Conservation (phyloP, 228 moss, liverwort and hornwort species). For the Sphagnum fallax region DNA sequence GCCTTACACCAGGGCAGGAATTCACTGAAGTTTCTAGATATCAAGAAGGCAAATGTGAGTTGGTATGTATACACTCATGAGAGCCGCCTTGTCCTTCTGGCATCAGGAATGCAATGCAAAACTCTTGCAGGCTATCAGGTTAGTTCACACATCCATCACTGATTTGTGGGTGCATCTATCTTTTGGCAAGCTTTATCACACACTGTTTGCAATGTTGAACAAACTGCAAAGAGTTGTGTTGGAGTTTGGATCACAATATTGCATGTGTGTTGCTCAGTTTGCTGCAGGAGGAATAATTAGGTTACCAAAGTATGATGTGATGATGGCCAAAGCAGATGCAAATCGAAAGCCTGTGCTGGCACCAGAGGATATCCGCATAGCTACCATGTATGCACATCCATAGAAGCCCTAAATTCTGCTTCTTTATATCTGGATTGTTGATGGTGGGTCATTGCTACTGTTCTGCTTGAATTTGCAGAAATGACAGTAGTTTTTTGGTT, state of each 20-base stretch:
- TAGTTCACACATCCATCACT: neutral
- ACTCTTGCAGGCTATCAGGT: conserved; percentile 93
- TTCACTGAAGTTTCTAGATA: conserved; percentile 68
- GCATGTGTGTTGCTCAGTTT: conserved; percentile 48
- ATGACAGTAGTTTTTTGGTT: no score
- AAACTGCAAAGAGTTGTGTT: no score
- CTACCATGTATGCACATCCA: conserved; percentile 64
- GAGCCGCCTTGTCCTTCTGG: conserved; percentile 93
- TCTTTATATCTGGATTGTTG: neutral
- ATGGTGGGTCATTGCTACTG: no score
- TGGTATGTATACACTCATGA: conserved; percentile 98
- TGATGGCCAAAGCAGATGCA: conserved; percentile 70
- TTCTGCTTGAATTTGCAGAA: no score
- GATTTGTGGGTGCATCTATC: neutral
- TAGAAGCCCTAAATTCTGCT: neutral
- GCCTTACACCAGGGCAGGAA: conserved; percentile 47
- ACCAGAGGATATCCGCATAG: conserved; percentile 81
- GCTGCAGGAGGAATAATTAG: conserved; percentile 86
- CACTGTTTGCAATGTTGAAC: no score
- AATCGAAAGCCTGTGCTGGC: conserved; percentile 91
- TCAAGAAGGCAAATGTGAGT: conserved; percentile 73
- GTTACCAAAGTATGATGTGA: conserved; percentile 81
- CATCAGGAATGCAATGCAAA: conserved; percentile 99
- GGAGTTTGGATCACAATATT: no score
- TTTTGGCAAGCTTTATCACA: neutral